Base-by-base conservation (phyloP, 1,284 basidiomycete genomes). In the Irpex lacteus region DNA sequence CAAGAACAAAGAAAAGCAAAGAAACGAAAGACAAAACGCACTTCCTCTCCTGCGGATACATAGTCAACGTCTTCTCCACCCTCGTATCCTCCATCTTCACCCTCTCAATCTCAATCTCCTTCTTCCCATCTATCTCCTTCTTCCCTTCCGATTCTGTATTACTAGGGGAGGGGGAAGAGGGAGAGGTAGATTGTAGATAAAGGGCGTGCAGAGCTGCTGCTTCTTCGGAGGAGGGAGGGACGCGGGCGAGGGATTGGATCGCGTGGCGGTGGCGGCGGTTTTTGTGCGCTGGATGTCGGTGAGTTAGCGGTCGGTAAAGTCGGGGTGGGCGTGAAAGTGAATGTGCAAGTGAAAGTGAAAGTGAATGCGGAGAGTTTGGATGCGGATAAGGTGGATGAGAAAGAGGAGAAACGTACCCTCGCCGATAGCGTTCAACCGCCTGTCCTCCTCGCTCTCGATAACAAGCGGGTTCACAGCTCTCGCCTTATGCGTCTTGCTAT, bases 1-100 rank as follows among this genome's bases (percentile, higher is more conserved):
- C n/a, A n/a, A n/a, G n/a, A n/a, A n/a, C 38, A 44, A 8, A 15
- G 38, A 15, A 8, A 15, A 9, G 38, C 1, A 44, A 9, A 44
- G 9, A 9, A 15, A 52, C 2, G 8, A 3, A 21, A 21, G 52
- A 40, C 58, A 11, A 18, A 1, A 76, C 86, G 73, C 66, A 90
- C 88, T 95, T 94, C 71, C 92, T 82, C 72, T 93, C 91, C 77
- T 94, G 92, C 0, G 92, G 92, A 72, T 93, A 93, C 90, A 94
- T 94, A 60, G 93, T 77, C 80, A 89, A 82, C n/a, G 82, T 85
- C 69, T 86, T 88, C 72, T 90, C 87, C 11, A 88, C 72, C 58
- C 77, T 76, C 0, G 89, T 90, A 63, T 89, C 84, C 0, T 82
- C 85, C 84, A 91, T 88, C 82, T 84, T 88, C 0, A 89, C 85